Evolutionary conservation across 2,329 filamentous ascomycete genomes (phyloP).

Genomic region (Exophiala alcalophila): DNA sequence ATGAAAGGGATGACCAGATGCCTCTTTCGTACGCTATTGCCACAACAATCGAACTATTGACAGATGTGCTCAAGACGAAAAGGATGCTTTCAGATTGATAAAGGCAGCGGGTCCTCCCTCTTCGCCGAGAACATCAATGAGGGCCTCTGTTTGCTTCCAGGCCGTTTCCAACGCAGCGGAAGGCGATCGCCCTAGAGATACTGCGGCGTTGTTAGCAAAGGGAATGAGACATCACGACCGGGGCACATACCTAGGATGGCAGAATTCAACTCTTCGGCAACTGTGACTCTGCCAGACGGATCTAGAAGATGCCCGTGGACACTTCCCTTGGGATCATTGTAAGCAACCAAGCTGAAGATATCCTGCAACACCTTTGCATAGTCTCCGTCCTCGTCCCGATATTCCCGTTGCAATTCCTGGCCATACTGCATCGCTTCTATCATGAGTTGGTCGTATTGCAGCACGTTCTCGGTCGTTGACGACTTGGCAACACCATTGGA

Average conservation of each 20-base stretch:
- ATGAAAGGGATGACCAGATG: not conserved
- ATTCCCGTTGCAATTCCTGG: constrained; percentile 72
- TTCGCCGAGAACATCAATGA: constrained; percentile 77
- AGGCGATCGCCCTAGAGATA: constrained; percentile 84
- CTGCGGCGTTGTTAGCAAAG: constrained; percentile 48
- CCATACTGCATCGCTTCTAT: constrained; percentile 75
- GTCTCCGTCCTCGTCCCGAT: constrained; percentile 68
- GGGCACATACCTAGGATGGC: constrained; percentile 74
- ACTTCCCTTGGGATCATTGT: constrained; percentile 74
- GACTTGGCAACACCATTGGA: constrained; percentile 34
- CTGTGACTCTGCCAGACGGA: constrained; percentile 66
- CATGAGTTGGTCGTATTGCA: constrained; percentile 55
- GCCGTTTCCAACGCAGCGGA: constrained; percentile 80
- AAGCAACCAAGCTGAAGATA: constrained; percentile 85
- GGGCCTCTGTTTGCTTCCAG: constrained; percentile 78
- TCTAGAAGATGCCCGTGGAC: constrained; percentile 77
- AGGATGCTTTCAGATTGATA: constrained; percentile 57
- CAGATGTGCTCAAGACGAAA: constrained; percentile 12
- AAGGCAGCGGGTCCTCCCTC: constrained; percentile 80
- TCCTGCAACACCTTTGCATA: constrained; percentile 72
- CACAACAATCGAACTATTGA: not conserved
- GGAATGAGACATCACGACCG: not conserved
- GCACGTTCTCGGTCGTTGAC: constrained; percentile 31
- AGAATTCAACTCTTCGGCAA: constrained; percentile 91
- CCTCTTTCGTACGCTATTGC: not conserved